Evolutionary conservation across 2,329 filamentous ascomycete species (phyloP), one percentile per base, ranked within the genome.

Genomic region (Pseudocercospora crystallina): DNA sequence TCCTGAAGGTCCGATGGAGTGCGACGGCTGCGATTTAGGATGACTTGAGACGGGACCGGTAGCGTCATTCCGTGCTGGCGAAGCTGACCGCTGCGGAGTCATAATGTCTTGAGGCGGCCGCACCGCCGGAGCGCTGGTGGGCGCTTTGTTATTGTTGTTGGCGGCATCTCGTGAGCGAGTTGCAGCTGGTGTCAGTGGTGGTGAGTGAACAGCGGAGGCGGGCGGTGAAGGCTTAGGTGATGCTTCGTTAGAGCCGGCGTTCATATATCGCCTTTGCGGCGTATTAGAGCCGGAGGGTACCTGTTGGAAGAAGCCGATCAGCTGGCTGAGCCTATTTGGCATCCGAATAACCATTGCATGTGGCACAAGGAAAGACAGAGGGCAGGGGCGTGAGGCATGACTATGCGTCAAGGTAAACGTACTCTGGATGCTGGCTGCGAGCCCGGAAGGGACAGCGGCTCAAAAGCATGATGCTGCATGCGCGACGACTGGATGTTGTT

Each of bases 391-490:
- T 26, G 20, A 26, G 20, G 20, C 20, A 26, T 26, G 7, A 26
- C 20, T 26, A 26, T 26, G 20, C 20, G 20, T 26, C 3, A 26
- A 26, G 9, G 15, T 38, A 17, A 38, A 13, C n/a, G 30, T 83
- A 92, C 89, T 73, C 89, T 82, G 39, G 89, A 92, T 30, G 82
- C 80, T 33, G 94, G 92, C 53, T 96, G 78, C 33, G 94, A 97
- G 64, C 84, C 79, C 13, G 94, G 94, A 45, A 97, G 78, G 32
- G 94, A 97, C 57, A 96, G 85, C 31, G 92, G 86, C 68, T 96
- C 91, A 65, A 91, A 97, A 37, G 87, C 85, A 72, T 90, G 95
- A 67, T 90, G 89, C 67, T 87, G 87, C 77, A 95, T 83, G 57
- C 91, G 83, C 50, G 84, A 81, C 62, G 91, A 86, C 73, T 96